Evolutionary conservation across 1,284 basidiomycete genomes (phyloP).

Genomic region (Malassezia equina): DNA sequence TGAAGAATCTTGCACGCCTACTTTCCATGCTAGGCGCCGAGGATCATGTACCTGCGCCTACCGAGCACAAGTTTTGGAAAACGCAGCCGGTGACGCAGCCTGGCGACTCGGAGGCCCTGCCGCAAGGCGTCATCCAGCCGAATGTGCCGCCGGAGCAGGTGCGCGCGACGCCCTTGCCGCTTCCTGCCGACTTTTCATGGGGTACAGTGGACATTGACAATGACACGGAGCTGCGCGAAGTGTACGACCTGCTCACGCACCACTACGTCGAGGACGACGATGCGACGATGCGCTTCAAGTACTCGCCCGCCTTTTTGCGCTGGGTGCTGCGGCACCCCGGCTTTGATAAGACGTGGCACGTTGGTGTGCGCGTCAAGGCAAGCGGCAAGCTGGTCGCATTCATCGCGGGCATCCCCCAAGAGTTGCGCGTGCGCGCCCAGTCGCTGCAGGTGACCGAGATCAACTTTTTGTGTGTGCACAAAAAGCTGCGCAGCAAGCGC

Average conservation of each 20-base stretch:
- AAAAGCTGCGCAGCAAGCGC: conserved; percentile 89
- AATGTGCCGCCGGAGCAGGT: conserved; percentile 68
- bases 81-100: conserved; percentile 71
- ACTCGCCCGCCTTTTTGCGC: conserved; percentile 82
- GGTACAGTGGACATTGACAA: conserved; percentile 70
- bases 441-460: conserved; percentile 59
- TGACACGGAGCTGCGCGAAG: conserved; percentile 67
- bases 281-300: conserved; percentile 89
- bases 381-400: conserved; percentile 79
- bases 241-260: conserved; percentile 78
- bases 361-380: conserved; percentile 86
- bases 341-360: conserved; percentile 84
- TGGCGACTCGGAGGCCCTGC: conserved; percentile 48
- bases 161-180: conserved; percentile 70
- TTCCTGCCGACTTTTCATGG: conserved; percentile 94
- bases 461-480: conserved; percentile 96
- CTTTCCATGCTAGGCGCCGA: conserved; percentile 14
- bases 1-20: conserved; percentile 14
- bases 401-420: conserved; percentile 78
- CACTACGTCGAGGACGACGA: conserved; percentile 97
- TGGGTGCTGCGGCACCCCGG: conserved; percentile 95
- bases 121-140: conserved; percentile 80
- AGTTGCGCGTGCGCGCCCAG: conserved; percentile 37
- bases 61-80: conserved; percentile 47
- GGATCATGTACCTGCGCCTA: background rate